These are phyloP conservation scores for Rickenella mellea DNA, from an alignment of 768 basidiomycete genomes.

Conservation along the genomic window DNA sequence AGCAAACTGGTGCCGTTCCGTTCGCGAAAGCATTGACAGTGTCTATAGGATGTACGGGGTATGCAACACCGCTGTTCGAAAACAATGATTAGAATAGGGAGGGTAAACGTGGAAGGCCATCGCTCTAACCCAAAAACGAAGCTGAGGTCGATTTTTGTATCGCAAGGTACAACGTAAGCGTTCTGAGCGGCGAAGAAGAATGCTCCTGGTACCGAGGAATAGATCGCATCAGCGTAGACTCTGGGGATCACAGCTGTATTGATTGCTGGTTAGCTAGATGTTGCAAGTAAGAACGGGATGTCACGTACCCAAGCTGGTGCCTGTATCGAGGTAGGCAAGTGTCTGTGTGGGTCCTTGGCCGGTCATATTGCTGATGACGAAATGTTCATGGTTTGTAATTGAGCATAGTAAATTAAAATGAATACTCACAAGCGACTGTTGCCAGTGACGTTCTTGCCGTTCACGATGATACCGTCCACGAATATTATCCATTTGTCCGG, in stretches of 20 bases:
- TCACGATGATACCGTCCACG: constrained; percentile 4
- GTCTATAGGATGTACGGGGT: neutral
- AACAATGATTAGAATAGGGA: neutral
- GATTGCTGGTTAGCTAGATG: constrained; percentile 3
- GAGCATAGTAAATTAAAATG: constrained; percentile 29
- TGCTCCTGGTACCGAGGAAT: constrained; percentile 19
- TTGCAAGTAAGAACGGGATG: constrained; percentile 6
- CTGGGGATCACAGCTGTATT: constrained; percentile 16
- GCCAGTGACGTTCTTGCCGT: constrained; percentile 1
- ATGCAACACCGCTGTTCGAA: neutral
- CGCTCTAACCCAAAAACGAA: constrained; percentile 17
- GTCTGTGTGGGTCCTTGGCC: constrained; percentile 6
- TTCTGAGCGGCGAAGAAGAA: neutral
- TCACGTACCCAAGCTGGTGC: constrained; percentile 39
- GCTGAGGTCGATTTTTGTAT: constrained; percentile 10
- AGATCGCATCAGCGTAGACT: constrained; percentile 19
- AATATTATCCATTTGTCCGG: constrained; percentile 1
- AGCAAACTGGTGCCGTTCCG: neutral
- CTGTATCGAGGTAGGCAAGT: constrained; percentile 19
- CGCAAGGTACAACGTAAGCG: constrained; percentile 10
- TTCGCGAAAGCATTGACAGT: neutral
- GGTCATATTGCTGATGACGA: constrained; percentile 9
- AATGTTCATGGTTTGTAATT: constrained; percentile 13
- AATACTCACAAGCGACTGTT: neutral
- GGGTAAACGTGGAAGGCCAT: neutral